A percentile compares a stretch with the other conserved stretches of the same genome.
These are phyloP conservation scores for Panaeolus cyanescens DNA, from an alignment of 768 basidiomycete species.

Conservation along the genomic window DNA sequence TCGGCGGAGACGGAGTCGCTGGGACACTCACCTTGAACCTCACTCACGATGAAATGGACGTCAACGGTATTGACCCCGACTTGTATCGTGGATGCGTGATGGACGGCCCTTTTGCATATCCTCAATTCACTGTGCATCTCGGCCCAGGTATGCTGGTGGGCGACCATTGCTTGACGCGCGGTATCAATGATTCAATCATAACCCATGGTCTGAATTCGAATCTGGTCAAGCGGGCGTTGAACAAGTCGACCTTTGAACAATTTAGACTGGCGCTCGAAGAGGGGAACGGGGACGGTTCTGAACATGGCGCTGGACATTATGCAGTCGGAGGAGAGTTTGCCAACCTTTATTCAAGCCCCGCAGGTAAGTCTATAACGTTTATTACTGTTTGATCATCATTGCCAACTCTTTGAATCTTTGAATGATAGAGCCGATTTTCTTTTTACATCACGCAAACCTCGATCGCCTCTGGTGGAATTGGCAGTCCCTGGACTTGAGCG, in stretches of 20 bases:
- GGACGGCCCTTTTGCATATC: slow-evolving; percentile 25
- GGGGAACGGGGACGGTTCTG: slow-evolving; percentile 18
- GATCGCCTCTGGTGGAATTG: slow-evolving; percentile 44
- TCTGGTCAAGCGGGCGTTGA: slow-evolving; percentile 22
- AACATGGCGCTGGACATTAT: slow-evolving; percentile 39
- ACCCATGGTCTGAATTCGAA: slow-evolving; percentile 19
- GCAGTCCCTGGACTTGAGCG: slow-evolving; percentile 25
- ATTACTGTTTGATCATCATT: too few relatives aligned
- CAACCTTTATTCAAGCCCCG: slow-evolving; percentile 40
- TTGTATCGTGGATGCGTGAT: slow-evolving; percentile 25
- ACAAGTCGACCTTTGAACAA: slow-evolving; percentile 28
- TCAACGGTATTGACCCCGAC: slow-evolving; percentile 10
- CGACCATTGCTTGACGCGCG: slow-evolving; percentile 35
- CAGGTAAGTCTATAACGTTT: slow-evolving; percentile 29
- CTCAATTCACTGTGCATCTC: slow-evolving; percentile 28
- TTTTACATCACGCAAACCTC: slow-evolving; percentile 40
- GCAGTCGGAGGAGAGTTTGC: slow-evolving; percentile 33
- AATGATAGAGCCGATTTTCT: slow-evolving; percentile 38
- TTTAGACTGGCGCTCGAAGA: slow-evolving; percentile 41
- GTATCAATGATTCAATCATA: slow-evolving; percentile 25
- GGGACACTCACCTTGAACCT: slow-evolving; percentile 26
- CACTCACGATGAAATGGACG: slow-evolving; percentile 16
- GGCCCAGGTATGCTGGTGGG: slow-evolving; percentile 36
- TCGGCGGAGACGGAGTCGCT: slow-evolving; percentile 37
- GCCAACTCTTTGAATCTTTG: neutral